Conservation (phyloP, 768 basidiomycete species). For the Boletellus ananas region DNA sequence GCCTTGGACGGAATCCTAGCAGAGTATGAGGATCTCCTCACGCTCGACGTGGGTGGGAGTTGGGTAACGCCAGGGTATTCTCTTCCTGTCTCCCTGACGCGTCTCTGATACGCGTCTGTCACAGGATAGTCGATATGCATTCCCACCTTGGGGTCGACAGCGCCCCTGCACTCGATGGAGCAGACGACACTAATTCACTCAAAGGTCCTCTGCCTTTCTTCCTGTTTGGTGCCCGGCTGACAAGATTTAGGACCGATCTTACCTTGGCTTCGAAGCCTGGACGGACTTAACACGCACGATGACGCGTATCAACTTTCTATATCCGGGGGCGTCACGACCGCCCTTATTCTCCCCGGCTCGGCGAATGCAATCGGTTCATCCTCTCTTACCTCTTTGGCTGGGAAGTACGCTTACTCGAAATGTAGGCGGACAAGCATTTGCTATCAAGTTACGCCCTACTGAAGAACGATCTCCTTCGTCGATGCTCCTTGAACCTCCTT, state of each 20-base stretch:
- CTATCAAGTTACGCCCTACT: conserved; percentile 81
- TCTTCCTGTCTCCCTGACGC: conserved; percentile 21
- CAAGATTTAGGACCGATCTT: conserved; percentile 45
- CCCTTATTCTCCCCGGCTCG: conserved; percentile 76
- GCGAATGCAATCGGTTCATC: conserved; percentile 65
- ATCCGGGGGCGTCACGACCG: conserved; percentile 86
- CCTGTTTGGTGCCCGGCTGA: not conserved
- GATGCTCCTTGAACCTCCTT: conserved; percentile 84
- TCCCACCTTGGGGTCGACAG: conserved; percentile 77
- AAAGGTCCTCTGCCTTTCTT: conserved; percentile 35
- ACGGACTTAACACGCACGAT: conserved; percentile 86
- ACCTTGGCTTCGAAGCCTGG: conserved; percentile 79
- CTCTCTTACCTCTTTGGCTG: conserved; percentile 20
- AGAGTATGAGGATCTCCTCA: conserved; percentile 42
- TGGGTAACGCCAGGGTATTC: conserved; percentile 70
- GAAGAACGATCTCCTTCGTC: conserved; percentile 70
- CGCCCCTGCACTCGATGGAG: conserved; percentile 49
- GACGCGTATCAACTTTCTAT: conserved; percentile 68
- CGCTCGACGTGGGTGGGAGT: conserved; percentile 57
- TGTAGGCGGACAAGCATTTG: conserved; percentile 82
- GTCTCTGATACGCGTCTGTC: conserved; percentile 32
- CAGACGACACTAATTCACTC: conserved; percentile 58
- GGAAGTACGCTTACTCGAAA: not conserved
- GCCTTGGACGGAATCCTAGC: conserved; percentile 37
- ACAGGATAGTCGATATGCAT: conserved; percentile 61